Percentiles rank a stretch among this genome's conserved stretches.
Evolutionary conservation across 495 filamentous ascomycete genomes (phyloP).

Genomic region (Evernia prunastri): DNA sequence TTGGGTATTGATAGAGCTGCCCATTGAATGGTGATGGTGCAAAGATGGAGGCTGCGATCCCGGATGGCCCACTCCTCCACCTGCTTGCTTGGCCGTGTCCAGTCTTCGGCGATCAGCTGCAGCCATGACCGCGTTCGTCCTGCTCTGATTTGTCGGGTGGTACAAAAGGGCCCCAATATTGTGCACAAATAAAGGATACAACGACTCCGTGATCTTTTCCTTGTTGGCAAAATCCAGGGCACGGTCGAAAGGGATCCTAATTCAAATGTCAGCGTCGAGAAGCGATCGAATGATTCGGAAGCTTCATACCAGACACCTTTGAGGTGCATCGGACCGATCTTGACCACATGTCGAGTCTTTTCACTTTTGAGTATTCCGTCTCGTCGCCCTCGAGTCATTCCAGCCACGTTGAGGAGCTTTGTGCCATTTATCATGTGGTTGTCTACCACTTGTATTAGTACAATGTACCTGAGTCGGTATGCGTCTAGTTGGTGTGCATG

Average conservation of each 20-base stretch:
- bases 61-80: slow-evolving; percentile 33
- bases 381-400: slow-evolving; percentile 92
- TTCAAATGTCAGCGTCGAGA: slow-evolving; percentile 10
- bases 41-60: slow-evolving; percentile 66
- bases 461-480: background rate
- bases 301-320: slow-evolving; percentile 91
- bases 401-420: slow-evolving; percentile 92
- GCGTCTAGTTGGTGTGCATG: slow-evolving; percentile 13
- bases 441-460: slow-evolving; percentile 47
- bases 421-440: slow-evolving; percentile 99
- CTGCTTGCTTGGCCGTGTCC: slow-evolving; percentile 40
- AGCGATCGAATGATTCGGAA: background rate
- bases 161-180: slow-evolving; percentile 94
- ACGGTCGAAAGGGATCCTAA: slow-evolving; percentile 94
- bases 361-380: slow-evolving; percentile 98
- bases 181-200: slow-evolving; percentile 96
- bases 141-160: slow-evolving; percentile 79
- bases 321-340: slow-evolving; percentile 97
- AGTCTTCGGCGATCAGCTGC: slow-evolving; percentile 67
- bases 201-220: slow-evolving; percentile 93
- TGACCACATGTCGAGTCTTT: slow-evolving; percentile 92
- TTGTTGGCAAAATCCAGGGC: slow-evolving; percentile 98
- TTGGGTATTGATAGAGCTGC: slow-evolving; percentile 55
- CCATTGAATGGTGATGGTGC: slow-evolving; percentile 75
- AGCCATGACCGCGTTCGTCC: slow-evolving; percentile 81